Evolutionary conservation across 495 filamentous ascomycete species (phyloP).

Genomic region (Talaromyces proteolyticus): DNA sequence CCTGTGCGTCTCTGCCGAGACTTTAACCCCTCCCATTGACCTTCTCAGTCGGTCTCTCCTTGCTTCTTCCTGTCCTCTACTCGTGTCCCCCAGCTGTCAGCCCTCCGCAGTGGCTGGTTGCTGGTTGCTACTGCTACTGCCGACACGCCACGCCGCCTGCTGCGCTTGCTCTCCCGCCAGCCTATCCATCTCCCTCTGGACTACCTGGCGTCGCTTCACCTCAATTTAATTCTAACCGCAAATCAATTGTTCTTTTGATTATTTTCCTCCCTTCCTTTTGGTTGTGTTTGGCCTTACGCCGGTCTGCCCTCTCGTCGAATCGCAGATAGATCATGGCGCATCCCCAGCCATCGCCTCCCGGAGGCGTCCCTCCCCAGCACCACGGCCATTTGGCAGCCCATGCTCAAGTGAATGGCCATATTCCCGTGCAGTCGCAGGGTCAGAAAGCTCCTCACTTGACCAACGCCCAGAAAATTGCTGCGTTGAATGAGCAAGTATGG

Average conservation of each 20-base stretch:
- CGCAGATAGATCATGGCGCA: slow-evolving; percentile 32
- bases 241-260: not conserved
- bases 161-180: no score
- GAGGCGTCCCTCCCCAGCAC: slow-evolving; percentile 37
- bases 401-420: slow-evolving; percentile 45
- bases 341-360: slow-evolving; percentile 48
- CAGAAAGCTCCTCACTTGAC: slow-evolving; percentile 43
- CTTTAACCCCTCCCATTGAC: no score
- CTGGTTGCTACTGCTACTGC: not conserved
- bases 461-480: slow-evolving; percentile 53
- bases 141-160: not conserved
- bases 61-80: not conserved
- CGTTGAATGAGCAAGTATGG: slow-evolving; percentile 85
- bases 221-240: not conserved
- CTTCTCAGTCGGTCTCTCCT: no score
- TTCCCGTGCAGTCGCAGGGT: slow-evolving; percentile 46
- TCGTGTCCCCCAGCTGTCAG: not conserved
- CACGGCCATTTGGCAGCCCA: slow-evolving; percentile 45
- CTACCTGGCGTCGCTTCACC: not conserved
- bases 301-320: slow-evolving; percentile 3
- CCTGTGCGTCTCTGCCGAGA: no score
- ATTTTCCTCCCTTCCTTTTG: slow-evolving; percentile 1
- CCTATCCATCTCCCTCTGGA: not conserved
- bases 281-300: slow-evolving; percentile 10
- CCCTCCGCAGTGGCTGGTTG: not conserved